Evolutionary conservation across 805 yeast species (phyloP), one percentile per base, ranked within the genome.

Genomic region (Hanseniaspora vineae): DNA sequence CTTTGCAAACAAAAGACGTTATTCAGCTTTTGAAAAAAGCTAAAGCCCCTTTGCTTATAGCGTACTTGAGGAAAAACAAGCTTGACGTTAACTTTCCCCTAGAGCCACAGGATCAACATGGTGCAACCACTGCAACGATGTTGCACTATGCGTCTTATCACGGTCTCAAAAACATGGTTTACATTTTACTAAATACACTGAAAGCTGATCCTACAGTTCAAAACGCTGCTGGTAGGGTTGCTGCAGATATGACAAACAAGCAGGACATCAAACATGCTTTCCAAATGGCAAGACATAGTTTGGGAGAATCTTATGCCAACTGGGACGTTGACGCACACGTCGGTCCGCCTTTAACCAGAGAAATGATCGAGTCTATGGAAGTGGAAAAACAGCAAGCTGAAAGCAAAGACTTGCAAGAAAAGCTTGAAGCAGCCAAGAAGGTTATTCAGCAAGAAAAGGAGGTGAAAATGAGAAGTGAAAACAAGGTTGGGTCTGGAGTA

Each of bases 81-180:
- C 60, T 84, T 1, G 66, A 71, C 42, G 69, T 73, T 8, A 71
- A 84, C 51, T 76, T 78, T 51, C 44, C 42, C 17, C 61, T 90
- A 5, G 62, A 71, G 35, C 96, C 96, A 0, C 75, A 72, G 48
- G 81, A 73, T 55, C 54, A 60, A 11, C 42, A 42, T 3, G 42
- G 42, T 45, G 65, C 69, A 12, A 70, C 79, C 0, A 59, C 63
- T 0, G 95, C 97, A 3, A 85, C 95, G 0, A 61, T 84, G 49
- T 66, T 92, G 31, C 95, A 88, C 58, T 86, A 70, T 59, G 90
- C 95, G 0, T 66, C 96, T 0, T 70, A 78, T 9, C 69, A 78
- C 49, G 84, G 85, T 2, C 66, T 80, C 19, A 70, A 71, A 46
- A 85, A 81, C 53, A 79, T 88, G 72, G 78, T 85, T 2, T 59